Evolutionary conservation across 352 stramenopile species (phyloP), one percentile per base, ranked within the genome.

Genomic region (Phytopythium boreale): DNA sequence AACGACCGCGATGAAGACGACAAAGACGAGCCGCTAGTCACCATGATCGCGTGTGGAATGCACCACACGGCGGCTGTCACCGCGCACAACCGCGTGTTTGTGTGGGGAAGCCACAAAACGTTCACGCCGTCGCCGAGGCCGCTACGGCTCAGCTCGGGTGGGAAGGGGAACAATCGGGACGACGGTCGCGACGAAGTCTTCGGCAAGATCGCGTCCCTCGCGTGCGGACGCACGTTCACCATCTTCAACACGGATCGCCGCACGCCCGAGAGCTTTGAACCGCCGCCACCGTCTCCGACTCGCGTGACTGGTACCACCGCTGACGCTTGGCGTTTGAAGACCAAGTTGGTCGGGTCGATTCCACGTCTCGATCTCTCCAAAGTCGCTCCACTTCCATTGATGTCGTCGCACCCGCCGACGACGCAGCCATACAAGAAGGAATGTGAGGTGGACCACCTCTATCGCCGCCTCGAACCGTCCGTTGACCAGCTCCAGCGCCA

Each of bases 221-320:
- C 83, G 20, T 93, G 85, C 70, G 85, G 85, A 14, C 72, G 79
- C 27, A 89, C 74, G 9, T 93, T 92, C 34, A 91, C 84, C 10
- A 61, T 90, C 22, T 92, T 92, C 62, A 92, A 88, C 66, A 92
- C 82, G 5, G 27, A 87, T 20, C 75, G 72, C 24, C 71, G 80
- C 17, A 74, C 79, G 49, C 53, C 73, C 1, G 57, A 75, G 43
- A 88, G 79, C 59, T 94, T 89, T 60, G 85, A 94, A 56, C 70
- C 65, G 31, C 68, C 47, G 4, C 51, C 51, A 19, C 51, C 51
- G 15, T 58, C 51, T 43, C 27, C 51, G 19, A 43, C 9, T 43
- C 51, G 51, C 10, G 20, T 43, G 8, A 7, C 27, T 43, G 51
- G 29, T 20, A 34, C 34, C 9, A 53, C 0, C 14, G 47, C 63